These are phyloP conservation scores for Cucurbita pepo DNA, from an alignment of 306 rosid species.

Conservation along the genomic window DNA sequence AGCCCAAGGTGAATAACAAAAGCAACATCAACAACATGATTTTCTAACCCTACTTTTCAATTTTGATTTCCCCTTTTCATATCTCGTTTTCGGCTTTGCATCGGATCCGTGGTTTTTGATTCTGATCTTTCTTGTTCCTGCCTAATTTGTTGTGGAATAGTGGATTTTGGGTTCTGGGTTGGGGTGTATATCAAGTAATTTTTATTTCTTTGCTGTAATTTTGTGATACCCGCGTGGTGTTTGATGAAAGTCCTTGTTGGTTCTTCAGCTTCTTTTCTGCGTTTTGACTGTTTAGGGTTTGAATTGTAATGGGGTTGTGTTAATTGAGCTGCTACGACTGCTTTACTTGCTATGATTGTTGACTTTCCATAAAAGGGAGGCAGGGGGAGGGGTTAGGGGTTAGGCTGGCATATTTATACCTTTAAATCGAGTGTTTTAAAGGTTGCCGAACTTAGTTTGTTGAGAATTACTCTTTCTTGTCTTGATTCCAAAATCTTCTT, in stretches of 20 bases:
- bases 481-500: neutral
- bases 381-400: neutral
- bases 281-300: neutral
- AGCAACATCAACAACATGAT: neutral
- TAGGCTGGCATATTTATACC: no score
- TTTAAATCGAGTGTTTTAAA: neutral
- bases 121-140: neutral
- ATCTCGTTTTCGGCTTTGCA: neutral
- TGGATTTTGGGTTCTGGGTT: neutral
- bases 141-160: neutral
- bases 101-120: slow-evolving; percentile 3
- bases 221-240: neutral
- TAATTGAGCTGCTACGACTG: neutral
- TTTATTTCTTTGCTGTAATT: neutral
- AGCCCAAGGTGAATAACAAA: neutral
- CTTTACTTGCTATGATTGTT: neutral
- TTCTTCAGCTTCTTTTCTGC: neutral
- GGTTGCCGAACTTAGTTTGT: neutral
- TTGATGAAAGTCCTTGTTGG: neutral
- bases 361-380: neutral
- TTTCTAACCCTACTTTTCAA: neutral
- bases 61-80: neutral
- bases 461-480: neutral
- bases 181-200: neutral
- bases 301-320: neutral